Conservation (phyloP, 2,329 filamentous ascomycete species). For the Byssothecium circinans region DNA sequence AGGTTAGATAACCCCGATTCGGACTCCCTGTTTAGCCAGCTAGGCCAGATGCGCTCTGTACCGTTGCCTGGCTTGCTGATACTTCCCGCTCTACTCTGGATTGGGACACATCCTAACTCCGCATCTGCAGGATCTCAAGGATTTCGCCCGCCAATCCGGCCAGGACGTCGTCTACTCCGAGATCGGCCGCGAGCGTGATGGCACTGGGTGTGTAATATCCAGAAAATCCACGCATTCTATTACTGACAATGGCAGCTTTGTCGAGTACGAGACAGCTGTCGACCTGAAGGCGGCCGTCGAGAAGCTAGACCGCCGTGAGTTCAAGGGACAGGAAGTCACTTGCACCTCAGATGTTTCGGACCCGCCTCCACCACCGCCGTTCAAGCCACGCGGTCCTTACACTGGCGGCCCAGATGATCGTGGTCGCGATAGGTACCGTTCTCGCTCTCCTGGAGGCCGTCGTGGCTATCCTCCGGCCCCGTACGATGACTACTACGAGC, state of each 20-base stretch:
- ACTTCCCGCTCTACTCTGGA: conserved; percentile 27
- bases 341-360: conserved; percentile 80
- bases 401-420: conserved; percentile 62
- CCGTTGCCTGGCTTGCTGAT: conserved; percentile 37
- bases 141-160: conserved; percentile 95
- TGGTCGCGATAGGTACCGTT: conserved; percentile 72
- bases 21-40: conserved; percentile 46
- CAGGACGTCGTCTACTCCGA: conserved; percentile 98
- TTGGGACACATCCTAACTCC: conserved; percentile 72
- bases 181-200: conserved; percentile 87
- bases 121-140: conserved; percentile 94
- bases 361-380: conserved; percentile 40
- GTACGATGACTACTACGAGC: conserved; percentile 72
- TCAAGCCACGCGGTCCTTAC: conserved; percentile 39
- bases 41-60: conserved; percentile 43
- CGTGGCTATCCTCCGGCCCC: conserved; percentile 65
- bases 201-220: conserved; percentile 73
- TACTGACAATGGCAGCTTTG: conserved; percentile 66
- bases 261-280: conserved; percentile 92
- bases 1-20: conserved; percentile 81
- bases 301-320: conserved; percentile 89
- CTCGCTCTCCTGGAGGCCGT: conserved; percentile 70
- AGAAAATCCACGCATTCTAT: background rate
- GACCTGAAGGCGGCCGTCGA: conserved; percentile 91
- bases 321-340: conserved; percentile 84